These are phyloP conservation scores for Kuraishia borneana DNA, from an alignment of 805 yeast genomes.

Conservation along the genomic window DNA sequence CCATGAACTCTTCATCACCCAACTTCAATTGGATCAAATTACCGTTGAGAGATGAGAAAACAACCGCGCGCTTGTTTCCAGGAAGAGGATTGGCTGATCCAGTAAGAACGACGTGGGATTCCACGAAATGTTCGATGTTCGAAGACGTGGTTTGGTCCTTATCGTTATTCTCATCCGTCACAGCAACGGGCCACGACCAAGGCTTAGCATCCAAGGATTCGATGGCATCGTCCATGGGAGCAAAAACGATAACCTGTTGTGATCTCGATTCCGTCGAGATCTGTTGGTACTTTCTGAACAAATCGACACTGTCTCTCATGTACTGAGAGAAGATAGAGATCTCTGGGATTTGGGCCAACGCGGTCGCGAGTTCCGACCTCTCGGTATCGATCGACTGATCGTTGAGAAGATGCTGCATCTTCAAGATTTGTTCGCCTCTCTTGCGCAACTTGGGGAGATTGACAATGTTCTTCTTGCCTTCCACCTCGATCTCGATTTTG, in stretches of 20 bases:
- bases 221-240: slow-evolving; percentile 62
- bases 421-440: slow-evolving; percentile 3
- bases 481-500: slow-evolving; percentile 2
- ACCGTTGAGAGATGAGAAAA: slow-evolving; percentile 19
- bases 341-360: slow-evolving; percentile 25
- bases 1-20: slow-evolving; percentile 21
- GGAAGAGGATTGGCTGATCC: slow-evolving; percentile 5
- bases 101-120: slow-evolving; percentile 44
- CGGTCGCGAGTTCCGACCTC: slow-evolving; percentile 21
- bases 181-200: slow-evolving; percentile 65
- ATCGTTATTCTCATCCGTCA: slow-evolving; percentile 25
- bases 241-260: slow-evolving; percentile 39
- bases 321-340: slow-evolving; percentile 60
- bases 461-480: slow-evolving; percentile 3
- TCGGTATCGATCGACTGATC: slow-evolving; percentile 4
- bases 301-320: slow-evolving; percentile 47
- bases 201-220: slow-evolving; percentile 45
- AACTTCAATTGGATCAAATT: slow-evolving; percentile 24
- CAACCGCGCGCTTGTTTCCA: slow-evolving; percentile 14
- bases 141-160: slow-evolving; percentile 36
- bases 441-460: slow-evolving; percentile 3
- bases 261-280: neutral
- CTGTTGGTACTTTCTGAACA: slow-evolving; percentile 28
- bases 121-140: slow-evolving; percentile 49
- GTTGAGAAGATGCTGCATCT: too few relatives aligned